A percentile compares a stretch with the other conserved stretches of the same genome.
phyloP scores from a whole-genome alignment of 768 basidiomycete species.

The Arthromyces matolae region DNA sequence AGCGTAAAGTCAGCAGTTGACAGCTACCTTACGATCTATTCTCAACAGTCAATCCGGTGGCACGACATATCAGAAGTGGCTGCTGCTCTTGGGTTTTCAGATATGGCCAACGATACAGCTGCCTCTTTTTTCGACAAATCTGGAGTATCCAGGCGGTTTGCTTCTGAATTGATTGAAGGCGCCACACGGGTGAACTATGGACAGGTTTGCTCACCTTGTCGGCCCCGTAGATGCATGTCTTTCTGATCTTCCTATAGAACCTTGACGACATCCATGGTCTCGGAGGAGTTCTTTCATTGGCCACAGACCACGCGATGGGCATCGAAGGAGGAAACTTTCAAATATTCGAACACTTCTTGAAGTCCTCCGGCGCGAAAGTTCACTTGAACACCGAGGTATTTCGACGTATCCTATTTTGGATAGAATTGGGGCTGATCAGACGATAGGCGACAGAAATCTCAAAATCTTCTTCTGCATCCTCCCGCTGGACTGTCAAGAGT shows the following conservation, averaged over 20 bases:
- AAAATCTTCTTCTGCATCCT: constrained; percentile 36
- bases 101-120: constrained; percentile 47
- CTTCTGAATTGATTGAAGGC: constrained; percentile 73
- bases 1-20: constrained; percentile 58
- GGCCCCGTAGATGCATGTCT: background rate
- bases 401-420: too few relatives aligned
- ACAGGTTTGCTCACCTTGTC: constrained; percentile 41
- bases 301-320: constrained; percentile 59
- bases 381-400: constrained; percentile 67
- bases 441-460: constrained; percentile 52
- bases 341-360: constrained; percentile 80
- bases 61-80: constrained; percentile 57
- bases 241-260: constrained; percentile 39
- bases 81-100: constrained; percentile 45
- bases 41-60: constrained; percentile 53
- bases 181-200: constrained; percentile 84
- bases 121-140: constrained; percentile 52
- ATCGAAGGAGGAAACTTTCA: constrained; percentile 80
- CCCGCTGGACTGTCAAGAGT: constrained; percentile 53
- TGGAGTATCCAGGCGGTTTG: constrained; percentile 56
- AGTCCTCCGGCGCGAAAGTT: constrained; percentile 63
- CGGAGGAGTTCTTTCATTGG: constrained; percentile 68
- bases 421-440: constrained; percentile 1
- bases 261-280: constrained; percentile 72
- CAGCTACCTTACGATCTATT: constrained; percentile 54